phyloP scores from a whole-genome alignment of 2,329 filamentous ascomycete genomes.

The Fusarium nygamai region DNA sequence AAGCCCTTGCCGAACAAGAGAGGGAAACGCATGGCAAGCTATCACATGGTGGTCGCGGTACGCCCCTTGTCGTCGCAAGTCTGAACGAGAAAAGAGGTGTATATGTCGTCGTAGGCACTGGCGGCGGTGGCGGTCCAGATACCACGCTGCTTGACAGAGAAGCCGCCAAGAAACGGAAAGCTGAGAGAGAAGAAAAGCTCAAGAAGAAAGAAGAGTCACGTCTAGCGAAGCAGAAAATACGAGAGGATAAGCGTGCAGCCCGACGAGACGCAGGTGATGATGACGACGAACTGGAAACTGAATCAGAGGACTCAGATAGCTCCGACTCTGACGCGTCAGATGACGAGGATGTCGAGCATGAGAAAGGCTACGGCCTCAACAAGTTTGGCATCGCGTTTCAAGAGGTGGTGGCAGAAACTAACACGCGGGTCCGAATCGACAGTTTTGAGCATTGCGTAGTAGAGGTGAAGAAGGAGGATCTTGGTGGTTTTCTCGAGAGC shows the following conservation, averaged over 20 bases:
- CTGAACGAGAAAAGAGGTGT: constrained; percentile 87
- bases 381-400: constrained; percentile 95
- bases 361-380: constrained; percentile 80
- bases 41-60: constrained; percentile 75
- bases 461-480: constrained; percentile 96
- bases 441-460: constrained; percentile 98
- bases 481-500: constrained; percentile 88
- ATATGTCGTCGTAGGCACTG: constrained; percentile 93
- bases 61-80: constrained; percentile 88
- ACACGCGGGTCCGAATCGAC: constrained; percentile 88
- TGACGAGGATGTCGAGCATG: constrained; percentile 62
- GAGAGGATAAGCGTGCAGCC: constrained; percentile 69
- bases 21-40: constrained; percentile 76
- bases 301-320: constrained; percentile 54
- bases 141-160: constrained; percentile 75
- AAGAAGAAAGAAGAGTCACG: constrained; percentile 69
- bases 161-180: constrained; percentile 69
- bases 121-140: constrained; percentile 82
- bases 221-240: constrained; percentile 66
- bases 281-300: constrained; percentile 59
- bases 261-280: constrained; percentile 59
- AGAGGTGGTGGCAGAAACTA: constrained; percentile 92
- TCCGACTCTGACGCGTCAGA: constrained; percentile 60
- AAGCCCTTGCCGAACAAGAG: constrained; percentile 91
- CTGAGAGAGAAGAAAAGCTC: constrained; percentile 70